These are phyloP conservation scores for Somion occarium DNA, from an alignment of 1,284 basidiomycete species.

Conservation along the genomic window DNA sequence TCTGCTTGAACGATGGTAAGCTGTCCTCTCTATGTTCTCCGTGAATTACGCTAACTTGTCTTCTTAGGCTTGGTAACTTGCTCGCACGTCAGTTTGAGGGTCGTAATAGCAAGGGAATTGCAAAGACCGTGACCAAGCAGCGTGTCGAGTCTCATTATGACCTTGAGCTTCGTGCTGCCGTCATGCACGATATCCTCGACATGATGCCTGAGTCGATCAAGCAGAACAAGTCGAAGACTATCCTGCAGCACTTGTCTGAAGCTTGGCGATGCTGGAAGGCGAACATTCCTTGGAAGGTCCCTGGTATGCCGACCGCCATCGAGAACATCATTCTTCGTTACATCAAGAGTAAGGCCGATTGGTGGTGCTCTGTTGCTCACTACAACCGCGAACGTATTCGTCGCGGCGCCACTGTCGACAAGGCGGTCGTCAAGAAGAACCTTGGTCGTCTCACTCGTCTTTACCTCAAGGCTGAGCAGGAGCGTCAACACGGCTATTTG, in stretches of 20 bases:
- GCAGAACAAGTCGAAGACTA: conserved; percentile 99
- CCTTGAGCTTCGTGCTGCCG: conserved; percentile 93
- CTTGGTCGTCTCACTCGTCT: conserved; percentile 87
- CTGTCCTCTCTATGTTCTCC: conserved; percentile 1
- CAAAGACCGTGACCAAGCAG: conserved; percentile 98
- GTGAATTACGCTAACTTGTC: not conserved
- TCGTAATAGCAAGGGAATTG: conserved; percentile 92
- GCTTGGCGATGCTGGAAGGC: conserved; percentile 99
- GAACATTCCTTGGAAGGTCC: conserved; percentile 96
- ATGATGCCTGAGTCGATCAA: conserved; percentile 99
- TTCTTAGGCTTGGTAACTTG: conserved; percentile 85
- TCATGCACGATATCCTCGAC: conserved; percentile 99
- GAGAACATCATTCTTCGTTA: conserved; percentile 99
- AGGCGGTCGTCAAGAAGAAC: conserved; percentile 98
- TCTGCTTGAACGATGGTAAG: conserved; percentile 87
- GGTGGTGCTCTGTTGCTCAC: conserved; percentile 96
- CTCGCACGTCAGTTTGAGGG: conserved; percentile 98
- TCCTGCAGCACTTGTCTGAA: conserved; percentile 95
- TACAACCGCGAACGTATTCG: conserved; percentile 94
- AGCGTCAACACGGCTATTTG: conserved; percentile 93
- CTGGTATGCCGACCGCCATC: conserved; percentile 96
- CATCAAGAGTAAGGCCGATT: conserved; percentile 99
- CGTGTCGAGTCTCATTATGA: conserved; percentile 99
- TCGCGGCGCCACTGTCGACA: conserved; percentile 97
- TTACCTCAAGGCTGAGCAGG: conserved; percentile 97